Percentiles rank a stretch among this genome's conserved stretches.
Conservation (phyloP, 176 grass and related monocot genomes). For the Lolium rigidum region DNA sequence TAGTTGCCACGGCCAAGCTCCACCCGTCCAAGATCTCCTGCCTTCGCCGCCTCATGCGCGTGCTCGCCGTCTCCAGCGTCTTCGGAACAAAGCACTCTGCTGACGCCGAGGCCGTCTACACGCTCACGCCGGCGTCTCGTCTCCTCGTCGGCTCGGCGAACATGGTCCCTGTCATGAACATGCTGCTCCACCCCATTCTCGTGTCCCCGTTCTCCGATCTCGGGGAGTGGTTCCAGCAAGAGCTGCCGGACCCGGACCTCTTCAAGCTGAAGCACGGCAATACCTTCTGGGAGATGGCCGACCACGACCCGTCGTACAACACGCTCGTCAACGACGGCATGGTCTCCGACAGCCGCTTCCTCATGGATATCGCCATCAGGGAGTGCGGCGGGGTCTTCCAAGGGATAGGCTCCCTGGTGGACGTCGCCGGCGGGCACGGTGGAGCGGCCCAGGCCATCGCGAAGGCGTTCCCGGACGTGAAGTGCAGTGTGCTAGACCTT, state of each 20-base stretch:
- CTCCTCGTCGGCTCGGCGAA: constrained; percentile 4
- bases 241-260: constrained; percentile 2
- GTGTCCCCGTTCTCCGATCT: neutral
- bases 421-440: constrained; percentile 56
- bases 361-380: constrained; percentile 31
- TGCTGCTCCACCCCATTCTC: neutral
- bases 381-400: constrained; percentile 28
- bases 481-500: constrained; percentile 59
- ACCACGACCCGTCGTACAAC: neutral
- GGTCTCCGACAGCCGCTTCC: constrained; percentile 37
- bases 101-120: constrained; percentile 25
- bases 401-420: constrained; percentile 47
- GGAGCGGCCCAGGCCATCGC: constrained; percentile 29
- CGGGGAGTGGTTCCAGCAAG: constrained; percentile 22
- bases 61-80: constrained; percentile 4
- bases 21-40: constrained; percentile 26
- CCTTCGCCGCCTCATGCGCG: constrained; percentile 22
- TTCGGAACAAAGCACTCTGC: neutral
- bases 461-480: constrained; percentile 43
- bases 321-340: constrained; percentile 40
- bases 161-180: neutral
- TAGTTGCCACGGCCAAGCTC: neutral
- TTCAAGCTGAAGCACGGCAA: constrained; percentile 6
- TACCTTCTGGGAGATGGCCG: constrained; percentile 37
- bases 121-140: constrained; percentile 16